phyloP scores from a whole-genome alignment of 2,329 filamentous ascomycete species.

The Pseudogymnoascus verrucosus region DNA sequence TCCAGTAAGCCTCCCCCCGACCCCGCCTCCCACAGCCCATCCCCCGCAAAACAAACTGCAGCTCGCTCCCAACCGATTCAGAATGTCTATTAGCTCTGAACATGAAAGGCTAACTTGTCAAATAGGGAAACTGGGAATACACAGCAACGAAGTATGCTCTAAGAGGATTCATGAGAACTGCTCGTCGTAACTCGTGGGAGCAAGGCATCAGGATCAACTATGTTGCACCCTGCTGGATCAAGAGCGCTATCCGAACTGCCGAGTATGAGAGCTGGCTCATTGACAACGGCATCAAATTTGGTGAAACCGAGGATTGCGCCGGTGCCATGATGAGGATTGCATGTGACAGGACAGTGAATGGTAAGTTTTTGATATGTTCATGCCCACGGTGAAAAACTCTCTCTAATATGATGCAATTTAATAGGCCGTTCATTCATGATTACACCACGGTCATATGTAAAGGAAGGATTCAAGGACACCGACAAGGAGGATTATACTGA shows the following conservation, averaged over 20 bases:
- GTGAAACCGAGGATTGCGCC: slow-evolving; percentile 21
- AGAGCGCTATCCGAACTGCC: slow-evolving; percentile 23
- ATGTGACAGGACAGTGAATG: slow-evolving; percentile 27
- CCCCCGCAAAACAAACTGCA: too few species aligned
- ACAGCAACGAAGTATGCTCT: slow-evolving; percentile 38
- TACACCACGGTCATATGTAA: slow-evolving; percentile 30
- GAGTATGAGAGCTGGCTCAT: slow-evolving; percentile 36
- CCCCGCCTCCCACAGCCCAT: too few species aligned
- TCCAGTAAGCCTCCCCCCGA: slow-evolving; percentile 28
- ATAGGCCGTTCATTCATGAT: slow-evolving; percentile 35
- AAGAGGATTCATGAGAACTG: slow-evolving; percentile 36
- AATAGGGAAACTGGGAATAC: slow-evolving; percentile 24
- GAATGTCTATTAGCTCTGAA: too few species aligned
- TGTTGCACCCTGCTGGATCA: slow-evolving; percentile 37
- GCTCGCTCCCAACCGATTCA: not conserved
- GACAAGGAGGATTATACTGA: slow-evolving; percentile 31
- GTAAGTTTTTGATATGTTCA: slow-evolving; percentile 14
- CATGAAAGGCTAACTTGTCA: not conserved
- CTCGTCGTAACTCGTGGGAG: slow-evolving; percentile 30
- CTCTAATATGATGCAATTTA: not conserved
- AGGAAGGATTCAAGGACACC: slow-evolving; percentile 34
- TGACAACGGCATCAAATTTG: slow-evolving; percentile 33
- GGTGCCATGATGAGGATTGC: slow-evolving; percentile 30
- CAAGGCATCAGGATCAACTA: slow-evolving; percentile 40
- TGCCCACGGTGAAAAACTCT: slow-evolving; percentile 11